Conservation (phyloP, 176 grass and related monocot species). For the Cymbopogon citratus region DNA sequence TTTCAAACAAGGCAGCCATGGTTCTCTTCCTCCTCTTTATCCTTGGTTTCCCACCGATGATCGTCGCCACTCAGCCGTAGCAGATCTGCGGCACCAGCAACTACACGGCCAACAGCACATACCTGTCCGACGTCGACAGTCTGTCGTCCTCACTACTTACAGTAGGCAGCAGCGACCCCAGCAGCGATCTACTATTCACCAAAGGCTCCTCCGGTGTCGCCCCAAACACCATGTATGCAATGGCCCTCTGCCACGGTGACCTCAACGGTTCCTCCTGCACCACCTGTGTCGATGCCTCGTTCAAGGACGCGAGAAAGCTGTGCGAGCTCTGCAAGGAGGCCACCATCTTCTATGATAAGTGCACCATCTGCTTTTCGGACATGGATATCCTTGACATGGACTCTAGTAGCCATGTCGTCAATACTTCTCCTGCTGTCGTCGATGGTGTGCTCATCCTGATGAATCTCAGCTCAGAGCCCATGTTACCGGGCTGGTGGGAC, state of each 20-base stretch:
- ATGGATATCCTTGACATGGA: not conserved
- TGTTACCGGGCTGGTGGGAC: not conserved
- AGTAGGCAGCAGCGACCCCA: not conserved
- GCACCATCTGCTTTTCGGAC: slow-evolving; percentile 18
- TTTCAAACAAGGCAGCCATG: no score
- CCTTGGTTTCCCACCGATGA: no score
- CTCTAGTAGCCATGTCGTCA: not conserved
- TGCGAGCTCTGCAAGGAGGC: not conserved
- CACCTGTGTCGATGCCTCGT: not conserved
- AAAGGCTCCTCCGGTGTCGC: not conserved
- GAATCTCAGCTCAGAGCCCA: not conserved
- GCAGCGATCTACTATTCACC: not conserved
- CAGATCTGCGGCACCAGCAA: not conserved
- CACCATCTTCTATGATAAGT: not conserved
- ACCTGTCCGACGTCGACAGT: slow-evolving; percentile 15
- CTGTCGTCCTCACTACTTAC: not conserved
- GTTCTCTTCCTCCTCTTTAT: no score
- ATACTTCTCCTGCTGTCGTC: not conserved
- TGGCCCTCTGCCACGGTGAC: slow-evolving; percentile 20
- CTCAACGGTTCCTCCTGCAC: not conserved
- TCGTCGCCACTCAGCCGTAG: not conserved
- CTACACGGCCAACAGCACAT: slow-evolving; percentile 1
- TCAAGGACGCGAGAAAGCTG: not conserved
- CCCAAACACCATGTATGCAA: slow-evolving; percentile 19
- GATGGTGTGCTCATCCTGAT: not conserved